A percentile compares a stretch with the other conserved stretches of the same genome.
Conservation (phyloP, 192 early-diverging fungal species). For the Entomortierella beljakovae region DNA sequence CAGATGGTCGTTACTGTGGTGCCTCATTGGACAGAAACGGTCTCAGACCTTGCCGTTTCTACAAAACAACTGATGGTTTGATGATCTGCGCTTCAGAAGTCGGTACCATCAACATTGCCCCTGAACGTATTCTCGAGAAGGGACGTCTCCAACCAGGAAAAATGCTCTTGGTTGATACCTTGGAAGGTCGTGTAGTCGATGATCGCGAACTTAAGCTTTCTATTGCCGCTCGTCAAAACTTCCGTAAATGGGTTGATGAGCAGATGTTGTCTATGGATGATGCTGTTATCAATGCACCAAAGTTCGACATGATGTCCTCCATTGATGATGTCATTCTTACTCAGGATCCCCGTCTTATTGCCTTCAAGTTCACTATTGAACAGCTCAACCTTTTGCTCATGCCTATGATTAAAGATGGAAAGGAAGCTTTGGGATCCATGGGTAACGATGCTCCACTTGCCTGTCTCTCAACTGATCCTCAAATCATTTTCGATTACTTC, state of each 20-base stretch:
- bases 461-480: conserved; percentile 88
- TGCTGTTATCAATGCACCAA: conserved; percentile 58
- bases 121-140: conserved; percentile 84
- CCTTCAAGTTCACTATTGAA: conserved; percentile 94
- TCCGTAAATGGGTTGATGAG: conserved; percentile 86
- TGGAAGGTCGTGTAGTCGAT: conserved; percentile 89
- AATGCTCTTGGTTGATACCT: conserved; percentile 97
- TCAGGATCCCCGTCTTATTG: conserved; percentile 83
- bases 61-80: conserved; percentile 88
- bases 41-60: conserved; percentile 97
- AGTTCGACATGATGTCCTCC: conserved; percentile 39
- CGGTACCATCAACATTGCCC: conserved; percentile 87
- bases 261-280: conserved; percentile 82
- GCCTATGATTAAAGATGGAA: conserved; percentile 89
- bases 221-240: conserved; percentile 77
- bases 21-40: conserved; percentile 99
- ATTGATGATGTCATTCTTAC: conserved; percentile 75
- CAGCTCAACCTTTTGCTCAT: conserved; percentile 89
- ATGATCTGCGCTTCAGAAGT: conserved; percentile 99
- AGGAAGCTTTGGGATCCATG: conserved; percentile 99
- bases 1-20: conserved; percentile 96
- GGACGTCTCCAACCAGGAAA: conserved; percentile 96
- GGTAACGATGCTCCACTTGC: conserved; percentile 97
- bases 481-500: conserved; percentile 97
- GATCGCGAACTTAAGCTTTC: conserved; percentile 89